Conservation (phyloP, 2,329 filamentous ascomycete species). For the Daldinia sp. region DNA sequence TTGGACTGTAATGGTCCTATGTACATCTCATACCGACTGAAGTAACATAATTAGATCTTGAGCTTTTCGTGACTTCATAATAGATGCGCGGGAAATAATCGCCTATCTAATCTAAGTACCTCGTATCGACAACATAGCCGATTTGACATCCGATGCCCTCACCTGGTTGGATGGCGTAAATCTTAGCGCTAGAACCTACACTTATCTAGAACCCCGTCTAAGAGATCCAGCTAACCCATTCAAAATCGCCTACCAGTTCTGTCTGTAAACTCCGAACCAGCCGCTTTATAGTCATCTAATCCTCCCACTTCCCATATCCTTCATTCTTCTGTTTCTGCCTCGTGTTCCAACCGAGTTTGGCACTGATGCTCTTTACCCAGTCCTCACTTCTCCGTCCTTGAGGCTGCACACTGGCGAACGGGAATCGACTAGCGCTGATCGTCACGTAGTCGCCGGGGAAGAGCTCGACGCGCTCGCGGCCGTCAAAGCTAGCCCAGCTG, state of each 20-base stretch:
- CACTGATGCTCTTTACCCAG: slow-evolving; percentile 84
- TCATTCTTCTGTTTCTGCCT: slow-evolving; percentile 79
- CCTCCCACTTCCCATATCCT: slow-evolving; percentile 63
- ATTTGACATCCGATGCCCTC: not conserved
- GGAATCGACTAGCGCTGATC: slow-evolving; percentile 82
- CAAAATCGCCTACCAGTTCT: not conserved
- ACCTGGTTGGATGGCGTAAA: not conserved
- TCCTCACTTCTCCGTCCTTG: slow-evolving; percentile 78
- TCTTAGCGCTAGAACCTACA: not conserved
- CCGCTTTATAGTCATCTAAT: slow-evolving; percentile 5
- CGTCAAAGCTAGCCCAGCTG: slow-evolving; percentile 98
- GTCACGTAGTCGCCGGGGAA: slow-evolving; percentile 85
- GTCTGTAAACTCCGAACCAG: slow-evolving; percentile 7
- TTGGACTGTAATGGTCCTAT: too few relatives aligned
- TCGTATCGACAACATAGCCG: not conserved
- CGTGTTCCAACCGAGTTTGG: slow-evolving; percentile 85
- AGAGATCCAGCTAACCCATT: not conserved
- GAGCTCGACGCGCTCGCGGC: slow-evolving; percentile 86
- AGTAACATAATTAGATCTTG: too few relatives aligned
- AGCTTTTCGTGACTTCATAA: too few relatives aligned
- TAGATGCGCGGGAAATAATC: too few relatives aligned
- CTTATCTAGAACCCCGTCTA: slow-evolving; percentile 7
- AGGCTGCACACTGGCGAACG: slow-evolving; percentile 81
- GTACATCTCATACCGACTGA: too few relatives aligned
- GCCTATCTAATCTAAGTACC: too few relatives aligned